Evolutionary conservation across 1,139 yeast species (phyloP).

Genomic region (Yamadazyma diospyri): DNA sequence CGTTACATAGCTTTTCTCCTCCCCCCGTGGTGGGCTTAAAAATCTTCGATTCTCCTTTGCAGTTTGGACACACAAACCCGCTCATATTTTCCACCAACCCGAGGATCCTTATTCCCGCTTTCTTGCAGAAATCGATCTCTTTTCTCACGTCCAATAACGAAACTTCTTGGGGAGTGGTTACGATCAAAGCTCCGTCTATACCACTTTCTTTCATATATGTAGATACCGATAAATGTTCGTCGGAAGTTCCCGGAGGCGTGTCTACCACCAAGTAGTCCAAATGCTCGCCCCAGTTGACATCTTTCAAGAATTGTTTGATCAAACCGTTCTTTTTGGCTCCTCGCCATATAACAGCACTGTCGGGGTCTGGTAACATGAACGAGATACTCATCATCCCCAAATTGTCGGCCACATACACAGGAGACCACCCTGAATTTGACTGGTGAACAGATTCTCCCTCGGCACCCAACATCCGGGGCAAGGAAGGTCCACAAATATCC

Average conservation of each 20-base stretch:
- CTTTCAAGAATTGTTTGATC: slow-evolving; percentile 90
- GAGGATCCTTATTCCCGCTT: slow-evolving; percentile 78
- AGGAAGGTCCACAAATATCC: slow-evolving; percentile 96
- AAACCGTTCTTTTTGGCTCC: slow-evolving; percentile 93
- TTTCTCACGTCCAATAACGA: slow-evolving; percentile 92
- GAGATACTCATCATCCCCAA: slow-evolving; percentile 95
- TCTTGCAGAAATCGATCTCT: slow-evolving; percentile 90
- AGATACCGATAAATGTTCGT: slow-evolving; percentile 90
- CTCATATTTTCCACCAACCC: slow-evolving; percentile 98
- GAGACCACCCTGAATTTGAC: slow-evolving; percentile 93
- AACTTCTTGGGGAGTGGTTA: slow-evolving; percentile 97
- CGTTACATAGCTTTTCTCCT: slow-evolving; percentile 79
- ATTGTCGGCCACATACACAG: slow-evolving; percentile 93
- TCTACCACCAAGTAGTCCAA: slow-evolving; percentile 88
- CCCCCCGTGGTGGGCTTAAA: slow-evolving; percentile 98
- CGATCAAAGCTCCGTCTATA: slow-evolving; percentile 91
- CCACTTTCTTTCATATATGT: slow-evolving; percentile 87
- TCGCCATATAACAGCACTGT: slow-evolving; percentile 95
- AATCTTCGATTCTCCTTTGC: slow-evolving; percentile 86
- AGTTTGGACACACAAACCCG: slow-evolving; percentile 95
- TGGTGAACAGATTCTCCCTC: slow-evolving; percentile 83
- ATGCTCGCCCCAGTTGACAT: slow-evolving; percentile 89
- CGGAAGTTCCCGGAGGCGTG: slow-evolving; percentile 98
- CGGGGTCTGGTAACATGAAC: slow-evolving; percentile 90
- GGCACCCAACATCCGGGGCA: slow-evolving; percentile 94